Base-by-base conservation (phyloP, 495 filamentous ascomycete genomes). In the Barbatosphaeria neglecta region DNA sequence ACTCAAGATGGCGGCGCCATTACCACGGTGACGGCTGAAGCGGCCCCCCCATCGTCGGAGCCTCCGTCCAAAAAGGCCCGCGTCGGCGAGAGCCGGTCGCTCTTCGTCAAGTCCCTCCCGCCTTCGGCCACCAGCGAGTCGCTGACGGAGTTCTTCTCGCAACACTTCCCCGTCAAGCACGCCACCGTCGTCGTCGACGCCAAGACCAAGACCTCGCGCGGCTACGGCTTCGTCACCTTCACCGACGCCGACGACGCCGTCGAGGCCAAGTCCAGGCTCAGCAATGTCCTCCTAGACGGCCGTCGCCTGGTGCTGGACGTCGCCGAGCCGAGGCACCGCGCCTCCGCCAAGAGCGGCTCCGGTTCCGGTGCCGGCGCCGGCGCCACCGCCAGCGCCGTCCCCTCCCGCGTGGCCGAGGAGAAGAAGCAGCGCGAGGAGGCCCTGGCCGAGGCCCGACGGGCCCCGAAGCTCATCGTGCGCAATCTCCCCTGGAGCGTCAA, bases 401-500 rank as follows among this genome's bases (percentile, higher is more conserved):
- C 58, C 7, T 22, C 47, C 39, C 53, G 56, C 44, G 46, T 48
- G 18, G 59, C 54, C 41, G 47, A 68, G 63, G 53, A 76, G 27
- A 87, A 88, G 67, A 56, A 69, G 62, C 58, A 73, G 20, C 39
- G 39, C 5, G 20, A 41, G 15, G 39, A 41, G 67, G 65, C 74
- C 52, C 58, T 68, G 46, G 64, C 58, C 16, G 75, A 78, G 47
- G 70, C 72, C 27, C 66, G 73, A 24, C 74, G 74, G 58, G 74
- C 85, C 5, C 83, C 87, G 9, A 90, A 86, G 64, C 66, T 99
- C 54, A 99, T 99, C 64, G 82, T 97, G 22, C 79, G 92, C 44
- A 99, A 99, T 60, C 59, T 99, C 53, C 90, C 92, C 1, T 99
- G 92, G 92, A 95, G 82, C 54, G 83, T 99, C 60, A 94, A 92